Evolutionary conservation across 2,329 filamentous ascomycete genomes (phyloP), one percentile per base, ranked within the genome.

Genomic region (Chaetomium sp.): DNA sequence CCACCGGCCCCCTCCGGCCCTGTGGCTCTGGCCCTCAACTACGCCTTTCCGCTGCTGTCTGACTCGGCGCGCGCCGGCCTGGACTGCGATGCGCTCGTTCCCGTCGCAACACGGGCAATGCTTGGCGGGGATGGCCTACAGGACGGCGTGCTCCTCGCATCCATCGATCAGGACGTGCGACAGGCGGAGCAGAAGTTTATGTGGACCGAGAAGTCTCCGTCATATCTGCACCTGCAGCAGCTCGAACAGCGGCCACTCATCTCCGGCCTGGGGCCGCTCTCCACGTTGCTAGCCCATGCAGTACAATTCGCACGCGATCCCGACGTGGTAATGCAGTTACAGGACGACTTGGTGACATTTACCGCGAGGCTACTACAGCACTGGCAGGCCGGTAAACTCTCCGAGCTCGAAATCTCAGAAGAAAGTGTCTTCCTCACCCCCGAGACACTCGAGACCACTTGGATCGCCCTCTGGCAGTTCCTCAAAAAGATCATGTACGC

Each of bases 401-500:
- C 90, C 1, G 83, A 86, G 57, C 80, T 96, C 47, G 92, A 96
- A 69, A 76, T 82, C 12, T 84, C 87, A 0, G 85, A 91, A 61
- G 90, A 96, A 71, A 74, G 77, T 2, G 77, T 83, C 9, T 85
- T 82, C 60, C 78, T 96, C 7, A 85, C 87, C 25, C 81, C 85
- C 0, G 87, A 91, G 63, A 89, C 90, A 0, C 74, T 87, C 42
- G 82, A 85, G 66, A 85, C 77, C 21, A 92, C 92, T 0, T 86
- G 90, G 73, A 88, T 90, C 0, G 79, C 84, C 33, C 80, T 97
- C 5, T 94, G 91, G 90, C 87, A 87, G 68, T 76, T 94, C 2
- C 80, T 97, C 7, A 88, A 88, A 69, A 89, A 90, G 63, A 85
- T 89, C 50, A 79, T 97, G 72, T 97, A 93, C 73, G 87, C 89